Evolutionary conservation across 1,284 basidiomycete species (phyloP).

Genomic region (Cutaneotrichosporon sp.): DNA sequence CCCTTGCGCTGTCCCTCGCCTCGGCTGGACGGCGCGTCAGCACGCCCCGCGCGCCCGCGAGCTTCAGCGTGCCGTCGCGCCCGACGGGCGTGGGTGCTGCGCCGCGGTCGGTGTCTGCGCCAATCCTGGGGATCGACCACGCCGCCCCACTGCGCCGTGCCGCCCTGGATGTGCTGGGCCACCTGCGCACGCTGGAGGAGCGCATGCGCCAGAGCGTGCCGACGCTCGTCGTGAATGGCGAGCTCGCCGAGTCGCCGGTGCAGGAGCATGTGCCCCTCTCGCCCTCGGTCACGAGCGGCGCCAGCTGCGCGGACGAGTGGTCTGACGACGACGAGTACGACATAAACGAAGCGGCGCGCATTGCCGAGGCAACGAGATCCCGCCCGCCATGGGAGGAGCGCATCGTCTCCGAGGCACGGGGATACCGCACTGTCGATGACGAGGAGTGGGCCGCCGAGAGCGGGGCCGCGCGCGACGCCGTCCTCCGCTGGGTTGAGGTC

Average conservation of each 20-base stretch:
- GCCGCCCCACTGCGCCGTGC: conserved; percentile 27
- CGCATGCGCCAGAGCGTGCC: conserved; percentile 26
- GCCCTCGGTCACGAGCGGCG: not conserved
- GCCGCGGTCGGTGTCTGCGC: conserved; percentile 4
- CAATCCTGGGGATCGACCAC: conserved; percentile 8
- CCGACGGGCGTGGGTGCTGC: conserved; percentile 21
- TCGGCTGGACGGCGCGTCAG: conserved; percentile 12
- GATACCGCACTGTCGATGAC: conserved; percentile 29
- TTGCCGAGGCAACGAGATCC: conserved; percentile 24
- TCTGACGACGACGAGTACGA: conserved; percentile 49
- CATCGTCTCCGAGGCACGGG: conserved; percentile 36
- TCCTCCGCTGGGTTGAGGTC: conserved; percentile 40
- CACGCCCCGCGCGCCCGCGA: not conserved
- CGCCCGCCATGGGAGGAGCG: conserved; percentile 50
- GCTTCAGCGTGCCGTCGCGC: conserved; percentile 43
- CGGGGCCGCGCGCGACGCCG: conserved; percentile 25
- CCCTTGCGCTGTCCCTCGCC: conserved; percentile 31
- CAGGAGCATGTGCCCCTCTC: not conserved
- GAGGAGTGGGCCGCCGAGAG: conserved; percentile 27
- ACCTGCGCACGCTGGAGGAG: conserved; percentile 47
- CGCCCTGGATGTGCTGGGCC: conserved; percentile 47
- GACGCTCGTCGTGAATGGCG: conserved; percentile 17
- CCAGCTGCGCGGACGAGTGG: conserved; percentile 14
- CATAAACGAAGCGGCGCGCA: conserved; percentile 39
- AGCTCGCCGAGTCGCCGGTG: conserved; percentile 10